These are phyloP conservation scores for Ambrosiella beaveri DNA, from an alignment of 2,329 filamentous ascomycete species.

Conservation along the genomic window DNA sequence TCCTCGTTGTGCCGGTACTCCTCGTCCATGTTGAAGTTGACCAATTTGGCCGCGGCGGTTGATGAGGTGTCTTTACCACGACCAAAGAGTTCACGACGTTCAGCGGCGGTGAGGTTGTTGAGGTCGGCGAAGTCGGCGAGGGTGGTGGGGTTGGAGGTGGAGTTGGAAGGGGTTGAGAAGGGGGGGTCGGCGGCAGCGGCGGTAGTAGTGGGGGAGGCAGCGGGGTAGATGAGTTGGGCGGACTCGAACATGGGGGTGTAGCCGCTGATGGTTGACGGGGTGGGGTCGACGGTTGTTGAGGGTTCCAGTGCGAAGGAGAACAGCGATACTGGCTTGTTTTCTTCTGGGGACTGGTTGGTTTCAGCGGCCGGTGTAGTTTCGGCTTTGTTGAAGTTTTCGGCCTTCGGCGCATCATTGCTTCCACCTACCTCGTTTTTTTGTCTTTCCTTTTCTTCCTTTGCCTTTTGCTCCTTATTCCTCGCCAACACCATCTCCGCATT, in stretches of 20 bases:
- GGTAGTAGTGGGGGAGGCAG: conserved; percentile 20
- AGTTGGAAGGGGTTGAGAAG: not conserved
- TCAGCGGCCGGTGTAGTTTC: not conserved
- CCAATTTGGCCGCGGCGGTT: conserved; percentile 42
- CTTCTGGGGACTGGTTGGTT: not conserved
- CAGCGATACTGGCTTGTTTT: conserved; percentile 38
- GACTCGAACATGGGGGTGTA: conserved; percentile 39
- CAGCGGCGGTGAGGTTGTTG: conserved; percentile 60
- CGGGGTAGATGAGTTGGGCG: conserved; percentile 20
- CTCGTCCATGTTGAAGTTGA: conserved; percentile 75
- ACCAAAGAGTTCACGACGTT: conserved; percentile 72
- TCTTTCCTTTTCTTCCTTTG: not conserved
- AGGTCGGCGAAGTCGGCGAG: conserved; percentile 46
- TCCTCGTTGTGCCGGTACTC: conserved; percentile 79
- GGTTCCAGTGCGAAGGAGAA: conserved; percentile 38
- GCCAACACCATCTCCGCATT: conserved; percentile 19
- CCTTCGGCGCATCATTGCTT: not conserved
- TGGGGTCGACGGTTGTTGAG: conserved; percentile 14
- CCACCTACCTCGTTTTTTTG: not conserved
- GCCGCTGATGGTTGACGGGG: not conserved
- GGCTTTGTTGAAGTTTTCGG: not conserved
- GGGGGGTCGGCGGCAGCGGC: conserved; percentile 11
- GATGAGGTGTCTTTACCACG: conserved; percentile 32
- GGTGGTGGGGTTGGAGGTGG: conserved; percentile 7
- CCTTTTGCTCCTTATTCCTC: not conserved